phyloP scores from a whole-genome alignment of 225 moss, liverwort and hornwort genomes.

The Marchantia polymorpha region DNA sequence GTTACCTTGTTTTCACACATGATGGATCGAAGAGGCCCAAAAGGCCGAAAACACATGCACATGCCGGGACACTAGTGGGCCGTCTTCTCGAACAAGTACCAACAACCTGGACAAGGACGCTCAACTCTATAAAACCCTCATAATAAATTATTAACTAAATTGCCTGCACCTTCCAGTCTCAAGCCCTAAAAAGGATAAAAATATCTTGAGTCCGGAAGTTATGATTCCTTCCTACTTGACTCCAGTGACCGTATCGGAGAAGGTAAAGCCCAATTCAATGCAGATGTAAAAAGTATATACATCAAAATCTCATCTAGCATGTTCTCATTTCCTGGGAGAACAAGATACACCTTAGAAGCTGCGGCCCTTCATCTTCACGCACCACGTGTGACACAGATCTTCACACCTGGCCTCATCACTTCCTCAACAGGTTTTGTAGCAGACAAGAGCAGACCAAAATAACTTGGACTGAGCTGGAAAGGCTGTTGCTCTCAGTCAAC shows the following conservation, averaged over 20 bases:
- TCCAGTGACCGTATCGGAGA: slow-evolving; percentile 1
- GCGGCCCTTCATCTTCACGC: slow-evolving; percentile 18
- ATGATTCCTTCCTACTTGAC: not conserved
- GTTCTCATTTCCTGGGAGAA: slow-evolving; percentile 1
- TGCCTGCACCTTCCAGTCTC: slow-evolving; percentile 8
- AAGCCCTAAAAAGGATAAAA: not conserved
- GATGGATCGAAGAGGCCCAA: not conserved
- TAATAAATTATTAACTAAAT: not conserved
- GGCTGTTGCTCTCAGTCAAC: slow-evolving; percentile 11
- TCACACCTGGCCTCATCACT: not conserved
- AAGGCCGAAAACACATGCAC: not conserved
- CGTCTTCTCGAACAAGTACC: not conserved
- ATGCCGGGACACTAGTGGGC: not conserved
- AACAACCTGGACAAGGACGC: not conserved
- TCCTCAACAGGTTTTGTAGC: not conserved
- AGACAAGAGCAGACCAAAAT: slow-evolving; percentile 16
- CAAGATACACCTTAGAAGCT: slow-evolving; percentile 13
- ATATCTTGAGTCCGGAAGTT: slow-evolving; percentile 5
- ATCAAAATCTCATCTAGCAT: slow-evolving; percentile 22
- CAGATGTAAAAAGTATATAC: slow-evolving; percentile 24
- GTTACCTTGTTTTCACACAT: slow-evolving; percentile 3
- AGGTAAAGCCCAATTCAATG: slow-evolving; percentile 19
- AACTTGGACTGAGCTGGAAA: not conserved
- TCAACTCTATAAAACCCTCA: not conserved
- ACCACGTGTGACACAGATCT: slow-evolving; percentile 6